A percentile compares a stretch with the other conserved stretches of the same genome.
These are phyloP conservation scores for Ceratobasidium sp. DNA, from an alignment of 1,284 basidiomycete species.

Conservation along the genomic window DNA sequence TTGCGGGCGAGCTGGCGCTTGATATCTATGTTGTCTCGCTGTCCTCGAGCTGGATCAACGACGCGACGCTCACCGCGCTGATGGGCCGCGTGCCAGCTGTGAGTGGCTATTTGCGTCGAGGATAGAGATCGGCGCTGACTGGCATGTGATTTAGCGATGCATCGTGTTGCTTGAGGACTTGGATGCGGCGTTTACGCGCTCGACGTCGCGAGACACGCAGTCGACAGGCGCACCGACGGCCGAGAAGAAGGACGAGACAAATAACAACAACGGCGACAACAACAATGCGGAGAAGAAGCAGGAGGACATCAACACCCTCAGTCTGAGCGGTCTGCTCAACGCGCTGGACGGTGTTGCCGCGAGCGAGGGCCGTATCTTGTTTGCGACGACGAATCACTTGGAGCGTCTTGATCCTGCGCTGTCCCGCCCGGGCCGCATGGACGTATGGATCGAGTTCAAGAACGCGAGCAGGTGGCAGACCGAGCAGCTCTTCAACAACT, in stretches of 20 bases:
- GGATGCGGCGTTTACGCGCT: slow-evolving; percentile 80
- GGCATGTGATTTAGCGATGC: slow-evolving; percentile 59
- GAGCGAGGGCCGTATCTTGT: slow-evolving; percentile 81
- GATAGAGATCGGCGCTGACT: neutral
- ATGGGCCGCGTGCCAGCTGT: slow-evolving; percentile 80
- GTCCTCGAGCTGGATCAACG: slow-evolving; percentile 78
- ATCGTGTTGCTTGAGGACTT: slow-evolving; percentile 86
- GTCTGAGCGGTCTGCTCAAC: slow-evolving; percentile 81
- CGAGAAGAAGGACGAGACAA: slow-evolving; percentile 55
- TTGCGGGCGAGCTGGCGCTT: slow-evolving; percentile 77
- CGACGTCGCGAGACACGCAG: slow-evolving; percentile 49
- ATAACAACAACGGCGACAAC: slow-evolving; percentile 56
- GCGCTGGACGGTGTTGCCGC: slow-evolving; percentile 88
- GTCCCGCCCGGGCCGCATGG: slow-evolving; percentile 86
- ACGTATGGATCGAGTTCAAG: slow-evolving; percentile 89
- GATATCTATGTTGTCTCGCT: slow-evolving; percentile 83
- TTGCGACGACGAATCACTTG: slow-evolving; percentile 89
- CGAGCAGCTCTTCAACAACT: slow-evolving; percentile 83
- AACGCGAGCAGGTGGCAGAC: slow-evolving; percentile 84
- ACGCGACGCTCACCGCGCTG: slow-evolving; percentile 76
- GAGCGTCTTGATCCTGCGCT: slow-evolving; percentile 84
- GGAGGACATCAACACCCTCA: slow-evolving; percentile 81
- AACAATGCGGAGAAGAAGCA: slow-evolving; percentile 50
- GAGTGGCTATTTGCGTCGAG: slow-evolving; percentile 26
- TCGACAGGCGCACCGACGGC: slow-evolving; percentile 63